Evolutionary conservation across 148 eudicot genomes (phyloP), one percentile per base, ranked within the genome.

Genomic region (Vaccinium corymbosum): DNA sequence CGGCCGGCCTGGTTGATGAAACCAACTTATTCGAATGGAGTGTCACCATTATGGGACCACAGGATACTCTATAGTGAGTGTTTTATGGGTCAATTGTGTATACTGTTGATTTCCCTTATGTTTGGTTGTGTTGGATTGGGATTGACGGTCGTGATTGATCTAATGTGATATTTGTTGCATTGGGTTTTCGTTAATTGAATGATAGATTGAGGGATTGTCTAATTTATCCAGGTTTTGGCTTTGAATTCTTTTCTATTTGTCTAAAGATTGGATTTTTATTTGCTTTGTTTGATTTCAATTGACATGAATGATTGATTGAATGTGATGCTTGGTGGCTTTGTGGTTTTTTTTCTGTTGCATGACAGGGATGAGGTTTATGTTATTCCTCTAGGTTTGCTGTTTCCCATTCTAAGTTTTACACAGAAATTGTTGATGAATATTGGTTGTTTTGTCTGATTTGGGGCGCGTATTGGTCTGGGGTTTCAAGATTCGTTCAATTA

Each of bases 21-120:
- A 90, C 75, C 81, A 93, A 95, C 85, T 29, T 95, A 15, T 95
- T 91, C 71, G 94, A 92, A 88, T 95, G 98, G 97, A 93, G 91
- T 76, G 97, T 95, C 32, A 91, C 95, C 51, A 90, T 95, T 83
- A 92, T 95, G 66, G 98, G 98, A 17, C 97, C 97, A 3, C 95
- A 95, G 16, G 98, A 95, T 86, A 95, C 98, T 12, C 88, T 92
- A 38, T 94, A 93, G 97, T 93, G 85, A 82, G 98, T 86, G 29
- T 74, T 85, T 38, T 77, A 50, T 38, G 50, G 46, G 3, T 79
- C 57, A 9, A 29, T 42, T 14, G 38, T 51, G 38, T 51, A 51
- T 79, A 76, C 38, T 62, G 19, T 27, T 48, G 17, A 48, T 22
- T 25, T 84, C 10, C 71, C 29, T 50, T 51, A 49, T 51, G 2